Percentiles rank a stretch among this genome's conserved stretches.
These are phyloP conservation scores for Gypsophila paniculata DNA, from an alignment of 179 eudicot species.

Conservation along the genomic window DNA sequence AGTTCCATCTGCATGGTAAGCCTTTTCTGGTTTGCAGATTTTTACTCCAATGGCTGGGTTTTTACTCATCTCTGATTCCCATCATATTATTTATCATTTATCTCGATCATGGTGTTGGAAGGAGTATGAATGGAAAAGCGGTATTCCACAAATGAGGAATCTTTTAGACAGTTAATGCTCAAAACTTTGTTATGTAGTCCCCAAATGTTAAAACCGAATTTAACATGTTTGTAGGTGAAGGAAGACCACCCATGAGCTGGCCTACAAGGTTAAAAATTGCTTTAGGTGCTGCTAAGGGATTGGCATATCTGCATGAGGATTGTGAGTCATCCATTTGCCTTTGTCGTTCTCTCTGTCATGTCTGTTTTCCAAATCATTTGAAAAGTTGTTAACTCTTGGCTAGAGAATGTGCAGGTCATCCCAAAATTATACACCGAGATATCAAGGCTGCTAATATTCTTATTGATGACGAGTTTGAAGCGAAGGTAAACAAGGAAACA, in stretches of 20 bases:
- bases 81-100: background rate
- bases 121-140: background rate
- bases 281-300: slow-evolving; percentile 71
- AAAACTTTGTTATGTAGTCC: background rate
- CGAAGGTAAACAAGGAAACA: slow-evolving; percentile 47
- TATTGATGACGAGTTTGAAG: slow-evolving; percentile 65
- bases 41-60: background rate
- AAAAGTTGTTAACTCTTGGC: slow-evolving; percentile 19
- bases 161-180: background rate
- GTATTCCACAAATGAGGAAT: background rate
- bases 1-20: slow-evolving; percentile 77
- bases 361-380: slow-evolving; percentile 1
- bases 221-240: slow-evolving; percentile 40
- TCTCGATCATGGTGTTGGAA: background rate
- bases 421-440: slow-evolving; percentile 84
- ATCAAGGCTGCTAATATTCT: slow-evolving; percentile 84
- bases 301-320: slow-evolving; percentile 80
- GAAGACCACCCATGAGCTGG: slow-evolving; percentile 59
- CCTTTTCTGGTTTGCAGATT: background rate
- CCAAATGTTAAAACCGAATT: background rate
- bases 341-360: background rate
- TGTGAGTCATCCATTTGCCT: slow-evolving; percentile 45
- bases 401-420: slow-evolving; percentile 50
- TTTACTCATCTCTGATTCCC: background rate
- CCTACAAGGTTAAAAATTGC: slow-evolving; percentile 66